Evolutionary conservation across 176 grass and related monocot genomes (phyloP).

Genomic region (Aegilops speltoides): DNA sequence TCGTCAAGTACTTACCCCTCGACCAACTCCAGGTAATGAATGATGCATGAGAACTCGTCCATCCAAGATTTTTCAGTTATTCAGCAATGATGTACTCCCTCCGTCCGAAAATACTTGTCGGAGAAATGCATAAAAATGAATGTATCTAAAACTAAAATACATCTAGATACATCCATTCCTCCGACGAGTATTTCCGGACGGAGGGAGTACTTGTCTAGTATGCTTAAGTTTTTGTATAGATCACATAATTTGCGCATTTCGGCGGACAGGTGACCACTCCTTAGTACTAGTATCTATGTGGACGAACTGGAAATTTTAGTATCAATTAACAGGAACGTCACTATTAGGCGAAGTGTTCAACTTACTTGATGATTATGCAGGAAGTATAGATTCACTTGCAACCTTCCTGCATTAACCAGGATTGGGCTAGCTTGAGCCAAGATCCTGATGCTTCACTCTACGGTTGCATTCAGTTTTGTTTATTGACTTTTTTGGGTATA

Average conservation of each 20-base stretch:
- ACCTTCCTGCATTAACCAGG: neutral
- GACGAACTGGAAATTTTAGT: neutral
- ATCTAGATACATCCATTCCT: too few relatives aligned
- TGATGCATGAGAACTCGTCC: neutral
- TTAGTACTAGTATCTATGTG: neutral
- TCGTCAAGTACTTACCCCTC: constrained; percentile 75
- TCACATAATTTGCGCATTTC: neutral
- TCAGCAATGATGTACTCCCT: neutral
- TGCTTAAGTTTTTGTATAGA: neutral
- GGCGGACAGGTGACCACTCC: neutral
- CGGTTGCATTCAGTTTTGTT: neutral
- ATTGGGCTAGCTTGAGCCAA: neutral
- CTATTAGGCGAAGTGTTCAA: neutral
- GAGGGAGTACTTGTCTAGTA: too few relatives aligned
- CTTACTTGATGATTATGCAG: neutral
- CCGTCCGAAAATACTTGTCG: too few relatives aligned
- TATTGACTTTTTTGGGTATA: neutral
- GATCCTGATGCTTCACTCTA: neutral
- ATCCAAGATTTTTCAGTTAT: neutral
- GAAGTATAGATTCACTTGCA: neutral
- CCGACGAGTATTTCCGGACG: too few relatives aligned
- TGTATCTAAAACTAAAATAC: too few relatives aligned
- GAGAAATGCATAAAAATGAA: too few relatives aligned
- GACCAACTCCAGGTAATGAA: constrained; percentile 69
- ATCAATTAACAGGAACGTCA: neutral